These are phyloP conservation scores for Trichoderma virens DNA, from an alignment of 495 filamentous ascomycete species.

Conservation along the genomic window DNA sequence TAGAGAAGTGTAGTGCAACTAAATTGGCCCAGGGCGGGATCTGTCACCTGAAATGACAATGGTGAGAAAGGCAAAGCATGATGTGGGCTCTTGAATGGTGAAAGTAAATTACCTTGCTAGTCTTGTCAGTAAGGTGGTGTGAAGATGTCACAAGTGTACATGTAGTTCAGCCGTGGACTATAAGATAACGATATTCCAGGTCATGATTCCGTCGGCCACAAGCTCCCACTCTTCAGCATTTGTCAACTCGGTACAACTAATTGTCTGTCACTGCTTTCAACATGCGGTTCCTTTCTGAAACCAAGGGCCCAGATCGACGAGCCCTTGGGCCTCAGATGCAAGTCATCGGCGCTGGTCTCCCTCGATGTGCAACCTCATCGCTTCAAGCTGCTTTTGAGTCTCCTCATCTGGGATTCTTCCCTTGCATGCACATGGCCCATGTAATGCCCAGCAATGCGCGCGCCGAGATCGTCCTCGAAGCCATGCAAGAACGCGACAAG, in stretches of 20 bases:
- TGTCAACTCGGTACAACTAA: not conserved
- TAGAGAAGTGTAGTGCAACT: too few species aligned
- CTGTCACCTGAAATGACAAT: too few species aligned
- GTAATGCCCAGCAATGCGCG: conserved; percentile 12
- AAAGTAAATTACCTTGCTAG: too few species aligned
- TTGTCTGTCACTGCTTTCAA: not conserved
- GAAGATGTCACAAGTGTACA: too few species aligned
- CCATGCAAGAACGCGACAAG: conserved; percentile 15
- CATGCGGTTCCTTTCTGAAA: conserved; percentile 11
- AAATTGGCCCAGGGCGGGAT: too few species aligned
- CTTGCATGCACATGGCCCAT: conserved; percentile 23
- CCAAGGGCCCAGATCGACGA: conserved; percentile 7
- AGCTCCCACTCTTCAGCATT: too few species aligned
- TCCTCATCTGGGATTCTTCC: conserved; percentile 12
- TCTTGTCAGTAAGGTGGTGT: too few species aligned
- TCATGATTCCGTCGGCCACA: too few species aligned
- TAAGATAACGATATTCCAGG: too few species aligned
- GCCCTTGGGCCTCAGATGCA: conserved; percentile 11
- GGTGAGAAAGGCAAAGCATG: too few species aligned
- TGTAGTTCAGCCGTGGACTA: too few species aligned
- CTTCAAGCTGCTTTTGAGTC: conserved; percentile 22
- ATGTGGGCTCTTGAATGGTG: too few species aligned
- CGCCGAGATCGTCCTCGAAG: conserved; percentile 14
- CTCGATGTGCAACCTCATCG: conserved; percentile 20
- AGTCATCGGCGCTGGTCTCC: conserved; percentile 21